A percentile compares a stretch with the other conserved stretches of the same genome.
Conservation (phyloP, 108 stramenopile species). For the Nitzschia sp. region DNA sequence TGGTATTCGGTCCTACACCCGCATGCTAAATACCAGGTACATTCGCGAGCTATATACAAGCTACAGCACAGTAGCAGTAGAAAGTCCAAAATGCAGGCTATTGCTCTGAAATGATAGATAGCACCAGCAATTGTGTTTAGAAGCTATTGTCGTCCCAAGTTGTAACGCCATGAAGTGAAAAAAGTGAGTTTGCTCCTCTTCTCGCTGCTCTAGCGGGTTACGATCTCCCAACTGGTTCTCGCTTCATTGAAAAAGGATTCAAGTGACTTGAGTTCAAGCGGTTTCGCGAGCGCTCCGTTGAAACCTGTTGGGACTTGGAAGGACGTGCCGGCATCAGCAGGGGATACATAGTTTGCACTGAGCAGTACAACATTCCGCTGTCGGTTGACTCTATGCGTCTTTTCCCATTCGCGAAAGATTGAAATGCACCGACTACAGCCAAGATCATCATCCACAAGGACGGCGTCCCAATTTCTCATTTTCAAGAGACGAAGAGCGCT, state of each 20-base stretch:
- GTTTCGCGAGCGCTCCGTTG: constrained; percentile 50
- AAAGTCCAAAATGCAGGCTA: too few species aligned
- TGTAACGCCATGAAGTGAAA: too few species aligned
- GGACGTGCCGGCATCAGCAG: constrained; percentile 2
- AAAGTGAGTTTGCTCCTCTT: too few species aligned
- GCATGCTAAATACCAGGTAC: too few species aligned
- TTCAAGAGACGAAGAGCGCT: constrained; percentile 47
- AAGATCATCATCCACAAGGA: constrained; percentile 56
- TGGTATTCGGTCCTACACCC: constrained; percentile 60
- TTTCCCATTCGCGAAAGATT: constrained; percentile 69
- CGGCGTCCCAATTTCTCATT: constrained; percentile 61
- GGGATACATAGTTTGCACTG: constrained; percentile 27
- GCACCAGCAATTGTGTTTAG: too few species aligned
- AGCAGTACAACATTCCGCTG: constrained; percentile 51
- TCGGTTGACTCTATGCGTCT: constrained; percentile 43
- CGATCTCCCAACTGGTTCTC: constrained; percentile 17
- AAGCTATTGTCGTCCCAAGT: too few species aligned
- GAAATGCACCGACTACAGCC: constrained; percentile 36
- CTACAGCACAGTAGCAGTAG: too few species aligned
- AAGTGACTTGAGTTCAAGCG: constrained; percentile 30
- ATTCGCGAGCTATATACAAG: too few species aligned
- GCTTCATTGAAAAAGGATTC: constrained; percentile 23
- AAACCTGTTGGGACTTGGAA: constrained; percentile 37
- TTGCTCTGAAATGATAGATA: too few species aligned
- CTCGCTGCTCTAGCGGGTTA: constrained; percentile 1